Evolutionary conservation across 1,284 basidiomycete genomes (phyloP), one percentile per base, ranked within the genome.

Genomic region (Ceratobasidium sp.): DNA sequence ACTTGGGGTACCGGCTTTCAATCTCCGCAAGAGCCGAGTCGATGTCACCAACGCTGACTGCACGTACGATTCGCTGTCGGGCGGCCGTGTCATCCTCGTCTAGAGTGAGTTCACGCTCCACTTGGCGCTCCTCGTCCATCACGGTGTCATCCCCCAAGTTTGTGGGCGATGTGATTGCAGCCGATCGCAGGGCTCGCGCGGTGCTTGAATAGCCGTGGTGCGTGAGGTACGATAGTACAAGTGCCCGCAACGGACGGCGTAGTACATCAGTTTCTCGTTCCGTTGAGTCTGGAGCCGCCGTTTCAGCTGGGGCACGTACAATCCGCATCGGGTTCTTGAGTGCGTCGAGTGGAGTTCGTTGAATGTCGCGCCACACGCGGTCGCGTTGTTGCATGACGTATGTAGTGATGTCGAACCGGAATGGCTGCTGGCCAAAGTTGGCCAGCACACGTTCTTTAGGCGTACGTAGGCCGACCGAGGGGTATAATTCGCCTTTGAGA

Each of bases 341-440:
- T 81, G 82, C 81, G 71, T 81, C 81, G 77, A 91, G 83, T 2
- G 87, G 86, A 0, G 88, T 89, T 40, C 83, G 83, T 80, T 91
- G 87, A 66, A 94, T 91, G 69, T 86, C 76, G 25, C 75, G 87
- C 92, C 92, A 94, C 0, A 88, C 88, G 11, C 82, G 83, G 77
- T 90, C 88, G 69, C 89, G 88, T 79, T 88, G 88, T 77, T 90
- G 89, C 78, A 90, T 88, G 37, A 93, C 92, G 81, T 95, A 89
- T 71, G 90, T 89, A 76, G 94, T 92, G 81, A 98, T 97, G 82
- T 97, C 95, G 82, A 90, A 98, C 80, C 86, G 88, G 88, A 98
- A 98, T 0, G 91, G 88, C 19, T 91, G 89, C 77, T 93, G 91
- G 7, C 94, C 94, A 82, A 98, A 96, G 84, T 98, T 97, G 81